Evolutionary conservation across 228 moss, liverwort and hornwort genomes (phyloP).

Genomic region (Sphagnum magellanicum): DNA sequence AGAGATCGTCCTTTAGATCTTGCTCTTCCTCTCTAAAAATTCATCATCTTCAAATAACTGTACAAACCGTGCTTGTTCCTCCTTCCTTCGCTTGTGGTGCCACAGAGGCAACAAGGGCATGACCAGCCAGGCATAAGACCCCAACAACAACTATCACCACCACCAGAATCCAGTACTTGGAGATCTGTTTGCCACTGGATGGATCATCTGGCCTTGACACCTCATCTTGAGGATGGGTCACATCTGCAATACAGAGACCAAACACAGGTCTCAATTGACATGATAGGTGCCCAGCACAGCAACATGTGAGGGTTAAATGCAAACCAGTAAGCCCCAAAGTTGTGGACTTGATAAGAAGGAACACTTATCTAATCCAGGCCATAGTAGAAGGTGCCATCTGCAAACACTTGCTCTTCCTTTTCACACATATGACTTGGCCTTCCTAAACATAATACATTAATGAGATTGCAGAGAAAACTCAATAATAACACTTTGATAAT

Average conservation of each 20-base stretch:
- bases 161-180: conserved; percentile 20
- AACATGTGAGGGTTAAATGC: no score
- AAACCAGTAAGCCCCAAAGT: no score
- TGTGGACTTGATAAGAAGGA: no score
- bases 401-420: no score
- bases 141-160: conserved; percentile 26
- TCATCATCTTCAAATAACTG: conserved; percentile 92
- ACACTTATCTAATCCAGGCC: no score
- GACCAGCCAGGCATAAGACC: conserved; percentile 50
- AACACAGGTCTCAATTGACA: no score
- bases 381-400: no score
- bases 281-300: no score
- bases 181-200: conserved; percentile 16
- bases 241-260: conserved; percentile 16
- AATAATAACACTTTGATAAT: no score
- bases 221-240: conserved; percentile 16
- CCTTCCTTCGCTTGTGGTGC: conserved; percentile 78
- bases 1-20: conserved; percentile 72
- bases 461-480: no score
- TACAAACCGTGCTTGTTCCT: conserved; percentile 87
- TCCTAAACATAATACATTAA: no score
- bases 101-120: conserved; percentile 67
- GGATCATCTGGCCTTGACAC: conserved; percentile 13
- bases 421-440: no score
- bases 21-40: conserved; percentile 83